These are phyloP conservation scores for Rhazya stricta DNA, from an alignment of 257 asterid genomes.

Conservation along the genomic window DNA sequence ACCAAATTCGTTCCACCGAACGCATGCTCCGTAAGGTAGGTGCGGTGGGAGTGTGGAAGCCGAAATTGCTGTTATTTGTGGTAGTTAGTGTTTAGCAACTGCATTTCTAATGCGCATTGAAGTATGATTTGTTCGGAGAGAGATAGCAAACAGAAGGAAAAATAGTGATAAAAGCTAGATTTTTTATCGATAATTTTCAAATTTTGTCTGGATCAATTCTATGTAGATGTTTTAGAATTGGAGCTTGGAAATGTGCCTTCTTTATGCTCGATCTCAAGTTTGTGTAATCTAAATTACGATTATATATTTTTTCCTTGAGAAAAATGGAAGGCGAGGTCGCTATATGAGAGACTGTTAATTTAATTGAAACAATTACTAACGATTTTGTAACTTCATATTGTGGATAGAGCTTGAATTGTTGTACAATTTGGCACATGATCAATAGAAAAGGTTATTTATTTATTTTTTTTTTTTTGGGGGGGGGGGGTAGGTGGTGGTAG, in stretches of 20 bases:
- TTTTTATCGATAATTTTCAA: not conserved
- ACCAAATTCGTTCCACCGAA: conserved; percentile 81
- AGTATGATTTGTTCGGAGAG: not conserved
- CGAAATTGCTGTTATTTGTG: not conserved
- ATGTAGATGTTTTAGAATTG: not conserved
- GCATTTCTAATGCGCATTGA: not conserved
- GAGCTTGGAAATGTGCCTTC: not conserved
- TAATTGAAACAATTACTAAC: not conserved
- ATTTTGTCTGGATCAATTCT: not conserved
- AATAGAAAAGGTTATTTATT: not conserved
- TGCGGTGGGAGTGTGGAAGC: not conserved
- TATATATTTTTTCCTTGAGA: not conserved
- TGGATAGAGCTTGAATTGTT: not conserved
- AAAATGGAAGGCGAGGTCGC: not conserved
- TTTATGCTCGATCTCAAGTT: not conserved
- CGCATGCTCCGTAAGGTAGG: conserved; percentile 88
- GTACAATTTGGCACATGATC: not conserved
- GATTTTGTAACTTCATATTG: not conserved
- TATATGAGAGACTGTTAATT: not conserved
- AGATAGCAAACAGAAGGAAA: not conserved
- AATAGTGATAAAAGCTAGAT: not conserved
- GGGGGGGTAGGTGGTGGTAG: too few species aligned
- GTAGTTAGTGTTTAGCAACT: not conserved
- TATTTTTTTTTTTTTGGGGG: too few species aligned
- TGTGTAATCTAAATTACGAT: not conserved